Conservation (phyloP, 768 basidiomycete species). For the Tylopilus felleus region DNA sequence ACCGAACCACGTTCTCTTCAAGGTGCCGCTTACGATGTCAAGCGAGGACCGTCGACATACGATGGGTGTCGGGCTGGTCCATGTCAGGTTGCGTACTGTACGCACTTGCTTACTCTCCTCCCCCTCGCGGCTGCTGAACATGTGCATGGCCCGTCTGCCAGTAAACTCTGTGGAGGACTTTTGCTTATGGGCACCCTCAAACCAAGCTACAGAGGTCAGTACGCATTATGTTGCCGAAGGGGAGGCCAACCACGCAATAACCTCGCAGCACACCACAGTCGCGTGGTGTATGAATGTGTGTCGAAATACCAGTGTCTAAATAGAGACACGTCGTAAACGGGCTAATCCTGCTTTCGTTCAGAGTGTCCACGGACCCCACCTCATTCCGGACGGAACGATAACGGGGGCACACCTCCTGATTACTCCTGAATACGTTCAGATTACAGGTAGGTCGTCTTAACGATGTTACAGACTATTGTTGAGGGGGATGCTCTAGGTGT, state of each 20-base stretch:
- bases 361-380: constrained; percentile 57
- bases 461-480: constrained; percentile 19
- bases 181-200: constrained; percentile 51
- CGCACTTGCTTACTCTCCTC: constrained; percentile 18
- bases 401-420: constrained; percentile 64
- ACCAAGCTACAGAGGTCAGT: constrained; percentile 58
- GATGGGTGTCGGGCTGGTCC: constrained; percentile 59
- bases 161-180: constrained; percentile 58
- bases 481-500: constrained; percentile 44
- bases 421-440: constrained; percentile 73
- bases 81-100: constrained; percentile 68
- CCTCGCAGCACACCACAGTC: constrained; percentile 42
- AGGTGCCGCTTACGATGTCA: constrained; percentile 44
- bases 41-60: constrained; percentile 60
- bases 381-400: constrained; percentile 73
- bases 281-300: constrained; percentile 50
- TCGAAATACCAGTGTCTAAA: background rate
- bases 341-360: constrained; percentile 19
- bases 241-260: constrained; percentile 14
- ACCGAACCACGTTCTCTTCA: constrained; percentile 48
- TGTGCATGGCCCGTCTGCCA: constrained; percentile 18
- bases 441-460: constrained; percentile 46
- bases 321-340: background rate
- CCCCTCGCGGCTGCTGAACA: background rate
- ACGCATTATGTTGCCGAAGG: constrained; percentile 1